A percentile compares a stretch with the other conserved stretches of the same genome.
These are phyloP conservation scores for Ustilago xerochloae DNA, from an alignment of 1,284 basidiomycete species.

Conservation along the genomic window DNA sequence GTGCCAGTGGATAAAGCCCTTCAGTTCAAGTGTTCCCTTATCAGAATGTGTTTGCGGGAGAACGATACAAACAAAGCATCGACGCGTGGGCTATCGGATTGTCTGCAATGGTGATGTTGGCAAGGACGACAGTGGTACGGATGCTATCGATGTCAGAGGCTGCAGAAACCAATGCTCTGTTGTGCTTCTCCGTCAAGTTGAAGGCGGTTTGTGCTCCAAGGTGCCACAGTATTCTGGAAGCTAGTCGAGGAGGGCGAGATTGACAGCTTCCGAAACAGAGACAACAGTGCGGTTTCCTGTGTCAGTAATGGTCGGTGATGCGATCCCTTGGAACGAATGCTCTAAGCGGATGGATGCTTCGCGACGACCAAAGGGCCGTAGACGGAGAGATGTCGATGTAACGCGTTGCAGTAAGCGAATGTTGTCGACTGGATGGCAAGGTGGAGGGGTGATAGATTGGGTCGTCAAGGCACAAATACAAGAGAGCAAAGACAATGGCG, in stretches of 20 bases:
- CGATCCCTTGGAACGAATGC: no score
- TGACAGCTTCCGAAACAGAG: not conserved
- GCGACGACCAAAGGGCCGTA: not conserved
- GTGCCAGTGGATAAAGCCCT: no score
- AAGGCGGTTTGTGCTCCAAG: no score
- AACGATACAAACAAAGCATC: not conserved
- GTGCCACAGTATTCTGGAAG: not conserved
- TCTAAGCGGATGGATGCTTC: not conserved
- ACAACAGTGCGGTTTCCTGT: no score
- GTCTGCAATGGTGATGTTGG: not conserved
- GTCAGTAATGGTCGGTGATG: no score
- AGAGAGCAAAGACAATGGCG: not conserved
- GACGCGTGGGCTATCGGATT: not conserved
- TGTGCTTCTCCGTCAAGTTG: no score
- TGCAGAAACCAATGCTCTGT: no score
- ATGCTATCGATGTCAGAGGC: not conserved
- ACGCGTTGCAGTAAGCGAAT: not conserved
- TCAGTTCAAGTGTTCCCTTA: no score
- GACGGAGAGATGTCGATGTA: slow-evolving; percentile 1
- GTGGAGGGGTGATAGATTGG: not conserved
- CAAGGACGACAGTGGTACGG: not conserved
- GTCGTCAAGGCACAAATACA: slow-evolving; percentile 23
- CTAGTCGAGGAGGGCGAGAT: not conserved
- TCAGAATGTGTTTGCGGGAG: not conserved
- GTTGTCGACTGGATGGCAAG: not conserved